phyloP scores from a whole-genome alignment of 306 rosid species.

The Purshia tridentata region DNA sequence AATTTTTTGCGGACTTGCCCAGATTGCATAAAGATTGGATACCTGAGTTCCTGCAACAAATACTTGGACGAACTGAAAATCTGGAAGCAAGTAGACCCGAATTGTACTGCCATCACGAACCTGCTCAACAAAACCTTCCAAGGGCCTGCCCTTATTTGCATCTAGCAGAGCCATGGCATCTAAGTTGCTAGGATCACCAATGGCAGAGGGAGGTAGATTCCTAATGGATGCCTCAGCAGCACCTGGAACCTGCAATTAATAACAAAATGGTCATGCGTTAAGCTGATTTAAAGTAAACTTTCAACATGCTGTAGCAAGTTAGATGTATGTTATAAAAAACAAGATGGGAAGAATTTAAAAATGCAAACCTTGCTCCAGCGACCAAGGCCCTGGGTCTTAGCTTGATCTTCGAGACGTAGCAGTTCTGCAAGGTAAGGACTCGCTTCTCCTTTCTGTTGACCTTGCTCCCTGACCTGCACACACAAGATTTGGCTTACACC shows the following conservation, averaged over 20 bases:
- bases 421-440: constrained; percentile 84
- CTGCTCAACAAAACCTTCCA: constrained; percentile 90
- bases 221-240: constrained; percentile 76
- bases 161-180: constrained; percentile 77
- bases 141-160: constrained; percentile 76
- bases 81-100: constrained; percentile 80
- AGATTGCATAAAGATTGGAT: constrained; percentile 13
- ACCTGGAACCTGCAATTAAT: constrained; percentile 64
- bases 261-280: constrained; percentile 16
- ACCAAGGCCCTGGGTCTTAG: constrained; percentile 86
- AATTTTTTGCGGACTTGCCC: not conserved
- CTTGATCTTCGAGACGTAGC: constrained; percentile 78
- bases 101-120: constrained; percentile 93
- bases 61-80: constrained; percentile 94
- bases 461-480: constrained; percentile 83
- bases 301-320: not conserved
- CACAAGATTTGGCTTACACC: constrained; percentile 24
- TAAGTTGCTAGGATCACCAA: constrained; percentile 82
- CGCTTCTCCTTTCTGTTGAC: constrained; percentile 84
- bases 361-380: constrained; percentile 86
- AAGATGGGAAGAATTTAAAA: constrained; percentile 10
- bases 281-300: not conserved
- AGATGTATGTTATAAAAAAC: not conserved
- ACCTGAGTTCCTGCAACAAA: constrained; percentile 94
- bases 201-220: constrained; percentile 81